Conservation (phyloP, 192 early-diverging fungal species). For the Helicostylum pulchrum region DNA sequence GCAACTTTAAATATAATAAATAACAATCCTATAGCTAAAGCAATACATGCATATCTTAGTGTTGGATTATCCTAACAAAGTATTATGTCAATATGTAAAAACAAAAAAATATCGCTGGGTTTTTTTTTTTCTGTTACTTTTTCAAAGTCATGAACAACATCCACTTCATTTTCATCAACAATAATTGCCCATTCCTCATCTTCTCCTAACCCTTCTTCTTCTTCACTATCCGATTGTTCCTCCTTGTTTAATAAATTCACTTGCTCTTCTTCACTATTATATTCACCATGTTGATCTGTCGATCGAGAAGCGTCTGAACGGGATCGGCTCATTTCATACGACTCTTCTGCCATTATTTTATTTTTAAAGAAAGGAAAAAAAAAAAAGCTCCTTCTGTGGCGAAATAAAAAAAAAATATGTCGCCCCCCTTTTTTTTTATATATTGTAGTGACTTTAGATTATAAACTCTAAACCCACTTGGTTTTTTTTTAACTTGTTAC, state of each 20-base stretch:
- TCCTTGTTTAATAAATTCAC: background rate
- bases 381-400: background rate
- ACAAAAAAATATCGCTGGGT: no score
- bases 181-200: constrained; percentile 17
- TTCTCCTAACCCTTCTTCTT: constrained; percentile 1
- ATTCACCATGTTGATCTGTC: background rate
- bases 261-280: constrained; percentile 4
- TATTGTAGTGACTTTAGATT: no score
- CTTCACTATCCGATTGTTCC: constrained; percentile 1
- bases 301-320: background rate
- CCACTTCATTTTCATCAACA: background rate
- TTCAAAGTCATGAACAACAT: background rate
- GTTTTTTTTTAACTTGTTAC: no score
- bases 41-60: background rate
- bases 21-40: constrained; percentile 1
- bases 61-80: constrained; percentile 10
- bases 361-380: background rate
- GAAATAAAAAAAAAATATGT: no score
- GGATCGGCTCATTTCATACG: constrained; percentile 10
- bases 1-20: constrained; percentile 9
- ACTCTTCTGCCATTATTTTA: constrained; percentile 3
- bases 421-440: no score
- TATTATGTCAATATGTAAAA: background rate
- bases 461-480: no score
- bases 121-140: background rate